Base-by-base conservation (phyloP, 148 eudicot genomes). In the Cornus kousa region DNA sequence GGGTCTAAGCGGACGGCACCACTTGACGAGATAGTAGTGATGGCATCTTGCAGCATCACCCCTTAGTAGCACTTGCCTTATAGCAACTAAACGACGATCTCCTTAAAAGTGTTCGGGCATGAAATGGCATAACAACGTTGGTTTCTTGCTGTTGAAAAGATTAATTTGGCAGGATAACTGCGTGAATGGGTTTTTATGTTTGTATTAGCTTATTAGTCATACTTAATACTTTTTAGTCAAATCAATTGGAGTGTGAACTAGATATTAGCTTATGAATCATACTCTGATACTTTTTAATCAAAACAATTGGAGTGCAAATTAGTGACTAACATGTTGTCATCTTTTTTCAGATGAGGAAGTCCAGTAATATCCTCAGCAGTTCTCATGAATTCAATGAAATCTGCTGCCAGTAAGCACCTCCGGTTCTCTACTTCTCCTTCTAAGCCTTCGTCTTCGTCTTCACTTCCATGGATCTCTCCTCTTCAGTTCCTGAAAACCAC, bases 401-500 rank as follows among this genome's bases (percentile, higher is more conserved):
- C 67, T 16, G 14, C 75, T 67, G 35, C 35, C 68, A 31, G 37
- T 46, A 74, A 48, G 48, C 59, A 7, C 31, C 79, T 84, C 33
- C 60, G 70, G 43, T 82, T 80, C 72, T 83, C 87, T 20, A 79
- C 85, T 31, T 65, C 83, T 43, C 48, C 48, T 66, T 78, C 77
- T 12, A 74, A 28, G 48, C 69, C 84, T 13, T 68, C 87, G 64
- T 81, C 84, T 13, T 68, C 87, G 64, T 81, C 90, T 59, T 67
- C 88, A 62, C 59, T 83, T 53, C 86, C 87, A 82, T 90, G 90
- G 86, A 86, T 90, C 22, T 88, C 90, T 39, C 92, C 91, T 62
- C 85, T 80, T 43, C 92, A 87, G 48, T 77, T 81, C 73, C 81
- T 73, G 43, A 86, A 85, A 65, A 68, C 66, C 28, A 40, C 70